Evolutionary conservation across 31 red algal species (phyloP).

Genomic region (Odonthalia washingtoniensis): DNA sequence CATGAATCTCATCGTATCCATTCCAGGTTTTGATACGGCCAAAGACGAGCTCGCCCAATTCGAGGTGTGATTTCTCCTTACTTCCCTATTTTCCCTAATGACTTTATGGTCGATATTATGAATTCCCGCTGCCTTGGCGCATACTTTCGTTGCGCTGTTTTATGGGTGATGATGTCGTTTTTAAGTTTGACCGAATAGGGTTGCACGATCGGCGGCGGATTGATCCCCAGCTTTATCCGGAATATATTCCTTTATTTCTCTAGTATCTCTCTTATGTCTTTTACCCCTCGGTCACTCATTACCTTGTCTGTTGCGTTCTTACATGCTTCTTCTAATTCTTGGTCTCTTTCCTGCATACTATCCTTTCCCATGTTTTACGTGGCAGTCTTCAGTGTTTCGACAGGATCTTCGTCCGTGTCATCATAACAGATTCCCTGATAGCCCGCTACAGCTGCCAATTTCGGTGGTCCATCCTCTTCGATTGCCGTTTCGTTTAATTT

Average conservation of each 20-base stretch:
- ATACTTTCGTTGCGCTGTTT: slow-evolving; percentile 1
- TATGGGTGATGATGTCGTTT: neutral
- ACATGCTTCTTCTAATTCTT: neutral
- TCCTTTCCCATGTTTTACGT: too few relatives aligned
- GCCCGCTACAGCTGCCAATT: too few relatives aligned
- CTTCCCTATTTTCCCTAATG: slow-evolving; percentile 8
- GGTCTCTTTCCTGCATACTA: too few relatives aligned
- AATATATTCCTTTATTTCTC: slow-evolving; percentile 14
- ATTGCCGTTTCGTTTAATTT: too few relatives aligned
- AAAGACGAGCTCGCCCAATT: slow-evolving; percentile 35
- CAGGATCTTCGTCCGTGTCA: too few relatives aligned
- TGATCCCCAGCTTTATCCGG: slow-evolving; percentile 24
- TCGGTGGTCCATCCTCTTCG: too few relatives aligned
- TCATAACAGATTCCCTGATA: too few relatives aligned
- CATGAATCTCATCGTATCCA: too few relatives aligned
- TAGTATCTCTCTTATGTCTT: neutral
- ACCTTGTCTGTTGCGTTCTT: neutral
- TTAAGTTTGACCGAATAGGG: slow-evolving; percentile 32
- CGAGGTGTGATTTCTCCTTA: slow-evolving; percentile 9
- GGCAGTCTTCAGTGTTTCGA: too few relatives aligned
- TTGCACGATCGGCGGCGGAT: slow-evolving; percentile 15
- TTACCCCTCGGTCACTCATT: neutral
- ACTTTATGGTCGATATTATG: neutral
- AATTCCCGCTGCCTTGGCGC: slow-evolving; percentile 13
- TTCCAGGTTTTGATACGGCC: slow-evolving; percentile 11